Conservation (phyloP, 2,329 filamentous ascomycete genomes). For the Verticillium tricorpus region DNA sequence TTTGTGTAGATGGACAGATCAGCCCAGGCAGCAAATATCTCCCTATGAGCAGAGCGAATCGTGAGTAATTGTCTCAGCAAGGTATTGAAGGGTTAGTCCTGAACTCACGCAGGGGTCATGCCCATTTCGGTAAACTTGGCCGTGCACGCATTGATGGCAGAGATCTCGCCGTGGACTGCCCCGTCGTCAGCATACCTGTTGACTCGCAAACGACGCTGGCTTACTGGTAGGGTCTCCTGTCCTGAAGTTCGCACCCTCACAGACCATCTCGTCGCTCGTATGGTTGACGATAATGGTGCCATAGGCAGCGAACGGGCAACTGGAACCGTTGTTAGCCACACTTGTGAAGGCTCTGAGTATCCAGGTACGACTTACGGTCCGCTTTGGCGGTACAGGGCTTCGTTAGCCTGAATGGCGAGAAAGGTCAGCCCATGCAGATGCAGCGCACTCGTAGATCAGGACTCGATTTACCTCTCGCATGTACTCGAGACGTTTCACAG, state of each 20-base stretch:
- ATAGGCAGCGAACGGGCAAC: conserved; percentile 49
- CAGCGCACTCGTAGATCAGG: not conserved
- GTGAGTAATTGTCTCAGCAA: conserved; percentile 2
- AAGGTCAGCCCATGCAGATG: too few species aligned
- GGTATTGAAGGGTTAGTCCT: not conserved
- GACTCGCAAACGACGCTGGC: not conserved
- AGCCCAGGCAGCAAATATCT: conserved; percentile 38
- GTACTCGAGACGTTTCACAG: conserved; percentile 5
- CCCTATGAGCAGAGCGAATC: conserved; percentile 2
- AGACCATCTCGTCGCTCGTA: conserved; percentile 21
- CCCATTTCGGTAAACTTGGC: conserved; percentile 6
- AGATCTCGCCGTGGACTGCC: conserved; percentile 8
- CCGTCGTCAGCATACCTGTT: not conserved
- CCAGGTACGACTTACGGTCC: conserved; percentile 1
- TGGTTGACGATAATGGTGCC: conserved; percentile 53
- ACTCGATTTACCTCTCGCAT: conserved; percentile 2
- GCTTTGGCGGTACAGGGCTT: conserved; percentile 6
- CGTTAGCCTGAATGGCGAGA: not conserved
- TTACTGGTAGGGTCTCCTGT: conserved; percentile 8
- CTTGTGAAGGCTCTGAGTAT: too few species aligned
- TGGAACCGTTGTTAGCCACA: conserved; percentile 1
- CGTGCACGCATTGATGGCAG: conserved; percentile 8
- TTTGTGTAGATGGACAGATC: conserved; percentile 50
- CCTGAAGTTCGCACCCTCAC: conserved; percentile 8
- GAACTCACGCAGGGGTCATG: conserved; percentile 6